Evolutionary conservation across 2,329 filamentous ascomycete genomes (phyloP).

Genomic region (Ceratocystis eucalypticola): DNA sequence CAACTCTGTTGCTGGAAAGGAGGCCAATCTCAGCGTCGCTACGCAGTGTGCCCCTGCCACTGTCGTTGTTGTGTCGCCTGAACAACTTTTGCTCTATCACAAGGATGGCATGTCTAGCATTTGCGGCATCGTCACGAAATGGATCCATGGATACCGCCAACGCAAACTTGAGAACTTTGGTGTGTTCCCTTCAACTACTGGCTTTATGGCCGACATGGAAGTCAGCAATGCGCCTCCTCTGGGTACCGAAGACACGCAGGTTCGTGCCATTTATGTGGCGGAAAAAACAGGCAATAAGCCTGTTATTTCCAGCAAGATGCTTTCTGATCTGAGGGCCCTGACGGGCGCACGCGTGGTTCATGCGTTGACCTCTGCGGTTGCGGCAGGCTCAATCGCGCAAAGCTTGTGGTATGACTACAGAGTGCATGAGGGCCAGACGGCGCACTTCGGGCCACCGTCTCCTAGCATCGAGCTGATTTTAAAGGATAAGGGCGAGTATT

Average conservation of each 20-base stretch:
- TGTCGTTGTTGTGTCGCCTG: conserved; percentile 63
- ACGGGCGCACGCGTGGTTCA: conserved; percentile 71
- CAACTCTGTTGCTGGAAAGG: conserved; percentile 69
- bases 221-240: conserved; percentile 47
- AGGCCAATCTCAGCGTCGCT: conserved; percentile 57
- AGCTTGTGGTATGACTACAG: conserved; percentile 83
- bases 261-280: conserved; percentile 67
- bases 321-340: conserved; percentile 73
- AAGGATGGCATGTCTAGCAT: conserved; percentile 4
- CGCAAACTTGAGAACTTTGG: conserved; percentile 56
- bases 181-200: conserved; percentile 52
- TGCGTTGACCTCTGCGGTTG: conserved; percentile 63
- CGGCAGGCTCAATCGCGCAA: conserved; percentile 84
- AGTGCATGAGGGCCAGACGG: conserved; percentile 30
- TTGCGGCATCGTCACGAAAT: conserved; percentile 49
- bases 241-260: conserved; percentile 47
- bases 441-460: conserved; percentile 72
- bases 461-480: conserved; percentile 68
- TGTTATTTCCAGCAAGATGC: conserved; percentile 49
- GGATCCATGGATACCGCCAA: conserved; percentile 59
- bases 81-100: conserved; percentile 24
- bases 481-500: conserved; percentile 45
- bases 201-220: conserved; percentile 23
- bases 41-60: conserved; percentile 67
- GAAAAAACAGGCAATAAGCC: conserved; percentile 56